phyloP scores from a whole-genome alignment of 768 basidiomycete species.

The Tylopilus sp. region DNA sequence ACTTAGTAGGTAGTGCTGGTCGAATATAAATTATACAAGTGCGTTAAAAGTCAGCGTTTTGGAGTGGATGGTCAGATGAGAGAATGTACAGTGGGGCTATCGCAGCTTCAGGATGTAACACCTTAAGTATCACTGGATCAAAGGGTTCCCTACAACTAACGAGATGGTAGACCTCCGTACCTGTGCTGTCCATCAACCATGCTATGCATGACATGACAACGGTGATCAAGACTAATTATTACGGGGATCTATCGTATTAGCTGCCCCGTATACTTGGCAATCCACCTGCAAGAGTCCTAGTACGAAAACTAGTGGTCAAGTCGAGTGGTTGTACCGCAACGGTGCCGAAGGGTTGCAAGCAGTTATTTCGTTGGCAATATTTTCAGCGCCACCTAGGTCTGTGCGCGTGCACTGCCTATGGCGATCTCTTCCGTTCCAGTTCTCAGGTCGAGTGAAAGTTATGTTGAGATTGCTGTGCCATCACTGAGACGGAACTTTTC shows the following conservation, averaged over 20 bases:
- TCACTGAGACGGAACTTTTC: not conserved
- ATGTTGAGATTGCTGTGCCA: not conserved
- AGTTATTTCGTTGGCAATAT: not conserved
- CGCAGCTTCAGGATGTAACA: no score
- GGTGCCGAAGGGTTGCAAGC: not conserved
- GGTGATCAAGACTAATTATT: not conserved
- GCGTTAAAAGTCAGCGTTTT: not conserved
- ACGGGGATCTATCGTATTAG: not conserved
- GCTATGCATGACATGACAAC: slow-evolving; percentile 4
- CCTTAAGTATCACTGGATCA: slow-evolving; percentile 8
- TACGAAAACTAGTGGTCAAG: no score
- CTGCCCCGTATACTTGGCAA: not conserved
- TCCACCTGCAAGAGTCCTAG: not conserved
- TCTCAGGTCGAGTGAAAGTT: not conserved
- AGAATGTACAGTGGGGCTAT: not conserved
- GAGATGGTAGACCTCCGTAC: not conserved
- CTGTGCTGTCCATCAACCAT: slow-evolving; percentile 10
- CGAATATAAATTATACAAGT: not conserved
- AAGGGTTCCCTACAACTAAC: not conserved
- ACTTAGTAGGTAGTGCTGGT: not conserved
- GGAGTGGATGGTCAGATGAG: not conserved
- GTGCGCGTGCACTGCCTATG: no score
- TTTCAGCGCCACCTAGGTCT: no score
- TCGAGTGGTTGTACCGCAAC: no score
- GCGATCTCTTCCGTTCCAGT: not conserved